Base-by-base conservation (phyloP, 1,284 basidiomycete species). In the Melampsora americana region DNA sequence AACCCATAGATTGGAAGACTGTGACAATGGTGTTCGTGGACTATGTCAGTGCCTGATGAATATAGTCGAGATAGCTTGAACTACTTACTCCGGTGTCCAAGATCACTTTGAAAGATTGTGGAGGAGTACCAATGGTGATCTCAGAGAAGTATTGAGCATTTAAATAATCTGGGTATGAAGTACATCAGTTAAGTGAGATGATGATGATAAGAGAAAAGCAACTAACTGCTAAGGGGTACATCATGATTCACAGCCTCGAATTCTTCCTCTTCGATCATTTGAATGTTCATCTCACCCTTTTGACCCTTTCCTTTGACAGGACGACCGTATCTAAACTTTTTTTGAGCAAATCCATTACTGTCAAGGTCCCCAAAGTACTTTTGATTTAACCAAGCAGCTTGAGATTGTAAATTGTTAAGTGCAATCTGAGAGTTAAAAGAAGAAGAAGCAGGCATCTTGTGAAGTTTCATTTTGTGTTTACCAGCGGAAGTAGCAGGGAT, bases 81-180 rank as follows among this genome's bases (percentile, higher is more conserved):
- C 60, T 53, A 65, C 48, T 20, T 75, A 62, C 61, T 59, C 23
- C 32, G 50, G 62, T 48, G 46, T 64, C 30, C 77, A 59, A 66
- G 44, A 65, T 7, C 73, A 26, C 70, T 39, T 48, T 79, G 67
- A 81, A 79, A 56, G 82, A 85, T 84, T 95, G 93, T 67, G 92
- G 86, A 16, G 93, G 93, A 2, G 86, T 87, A 18, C 93, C 95
- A 73, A 99, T 83, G 12, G 85, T 84, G 79, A 99, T 95, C 80
- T 95, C 91, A 48, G 93, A 88, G 83, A 88, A 99, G 86, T 99
- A 98, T 84, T 99, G 95, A 35, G 95, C 95, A 83, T 98, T 98
- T 88, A 96, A 89, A 85, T 93, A 99, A 86, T 99, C 95, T 88
- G 79, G 71, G 18, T 5, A 30, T 5, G 20, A 59, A 53, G 77